phyloP scores from a whole-genome alignment of 2,329 filamentous ascomycete genomes.

The Nothophaeocryptopus gaeumannii region DNA sequence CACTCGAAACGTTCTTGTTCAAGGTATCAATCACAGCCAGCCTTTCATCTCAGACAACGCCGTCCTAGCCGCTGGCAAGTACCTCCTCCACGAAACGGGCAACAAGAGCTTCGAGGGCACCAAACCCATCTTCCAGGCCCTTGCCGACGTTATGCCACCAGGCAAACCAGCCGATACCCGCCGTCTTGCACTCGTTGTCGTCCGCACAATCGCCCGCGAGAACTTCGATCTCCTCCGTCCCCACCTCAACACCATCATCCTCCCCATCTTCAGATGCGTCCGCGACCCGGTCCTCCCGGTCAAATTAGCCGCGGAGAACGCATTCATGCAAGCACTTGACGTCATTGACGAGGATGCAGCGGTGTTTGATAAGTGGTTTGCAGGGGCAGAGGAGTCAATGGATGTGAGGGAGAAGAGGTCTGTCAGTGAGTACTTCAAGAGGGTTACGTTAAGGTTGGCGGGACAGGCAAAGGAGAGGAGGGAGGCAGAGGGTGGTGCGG shows the following conservation, averaged over 20 bases:
- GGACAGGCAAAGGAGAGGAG: conserved; percentile 81
- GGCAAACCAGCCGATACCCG: conserved; percentile 79
- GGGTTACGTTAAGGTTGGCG: conserved; percentile 81
- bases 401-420: conserved; percentile 73
- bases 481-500: conserved; percentile 86
- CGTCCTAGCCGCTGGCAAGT: conserved; percentile 87
- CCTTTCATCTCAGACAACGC: conserved; percentile 72
- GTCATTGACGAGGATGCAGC: conserved; percentile 82
- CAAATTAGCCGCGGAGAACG: conserved; percentile 90
- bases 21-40: conserved; percentile 73
- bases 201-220: conserved; percentile 78
- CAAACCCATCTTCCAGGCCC: conserved; percentile 75
- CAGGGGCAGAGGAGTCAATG: conserved; percentile 63
- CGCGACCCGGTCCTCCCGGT: conserved; percentile 90
- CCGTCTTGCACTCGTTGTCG: conserved; percentile 78
- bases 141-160: conserved; percentile 72
- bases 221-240: conserved; percentile 78
- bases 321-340: conserved; percentile 85
- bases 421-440: conserved; percentile 97
- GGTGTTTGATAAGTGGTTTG: conserved; percentile 89
- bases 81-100: conserved; percentile 66
- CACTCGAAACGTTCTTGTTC: conserved; percentile 70
- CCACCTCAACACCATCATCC: conserved; percentile 75
- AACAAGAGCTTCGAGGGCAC: conserved; percentile 70
- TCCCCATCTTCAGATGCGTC: conserved; percentile 83